Percentiles rank a stretch among this genome's conserved stretches.
phyloP scores from a whole-genome alignment of 2,329 filamentous ascomycete species.

The Ilyonectria mors-panacis region DNA sequence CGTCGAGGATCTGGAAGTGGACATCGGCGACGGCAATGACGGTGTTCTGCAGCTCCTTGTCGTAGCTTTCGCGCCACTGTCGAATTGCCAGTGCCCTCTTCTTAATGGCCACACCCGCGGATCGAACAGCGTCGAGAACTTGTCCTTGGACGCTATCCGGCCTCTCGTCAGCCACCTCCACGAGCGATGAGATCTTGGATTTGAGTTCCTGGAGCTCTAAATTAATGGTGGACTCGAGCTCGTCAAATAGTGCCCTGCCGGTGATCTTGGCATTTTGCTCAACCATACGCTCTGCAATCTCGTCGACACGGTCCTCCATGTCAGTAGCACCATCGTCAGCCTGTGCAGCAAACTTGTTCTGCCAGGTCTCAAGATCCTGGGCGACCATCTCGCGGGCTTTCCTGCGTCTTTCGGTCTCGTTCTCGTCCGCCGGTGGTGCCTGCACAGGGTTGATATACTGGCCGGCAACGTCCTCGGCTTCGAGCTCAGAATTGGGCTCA shows the following conservation, averaged over 20 bases:
- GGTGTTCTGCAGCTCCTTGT: slow-evolving; percentile 76
- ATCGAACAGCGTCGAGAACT: slow-evolving; percentile 68
- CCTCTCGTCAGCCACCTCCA: slow-evolving; percentile 67
- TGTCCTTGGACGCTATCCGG: slow-evolving; percentile 59
- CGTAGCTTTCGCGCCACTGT: slow-evolving; percentile 81
- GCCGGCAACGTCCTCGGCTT: slow-evolving; percentile 48
- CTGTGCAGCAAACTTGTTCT: slow-evolving; percentile 87
- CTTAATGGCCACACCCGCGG: slow-evolving; percentile 81
- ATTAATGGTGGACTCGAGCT: slow-evolving; percentile 78
- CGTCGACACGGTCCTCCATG: slow-evolving; percentile 78
- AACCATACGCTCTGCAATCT: slow-evolving; percentile 70
- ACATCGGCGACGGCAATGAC: slow-evolving; percentile 82
- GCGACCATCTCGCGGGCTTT: slow-evolving; percentile 77
- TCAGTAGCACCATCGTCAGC: slow-evolving; percentile 84
- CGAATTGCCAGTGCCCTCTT: slow-evolving; percentile 83
- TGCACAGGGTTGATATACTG: slow-evolving; percentile 55
- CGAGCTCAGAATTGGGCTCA: slow-evolving; percentile 33
- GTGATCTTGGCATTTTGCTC: slow-evolving; percentile 75
- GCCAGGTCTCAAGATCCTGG: slow-evolving; percentile 87
- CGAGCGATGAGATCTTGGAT: slow-evolving; percentile 74
- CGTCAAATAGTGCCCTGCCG: slow-evolving; percentile 76
- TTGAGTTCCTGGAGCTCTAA: slow-evolving; percentile 77
- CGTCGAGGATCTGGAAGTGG: slow-evolving; percentile 86
- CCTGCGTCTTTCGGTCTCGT: slow-evolving; percentile 69
- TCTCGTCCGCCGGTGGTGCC: slow-evolving; percentile 61